A percentile compares a stretch with the other conserved stretches of the same genome.
Evolutionary conservation across 139 green algal genomes (phyloP).

Genomic region (Closterium sp.): DNA sequence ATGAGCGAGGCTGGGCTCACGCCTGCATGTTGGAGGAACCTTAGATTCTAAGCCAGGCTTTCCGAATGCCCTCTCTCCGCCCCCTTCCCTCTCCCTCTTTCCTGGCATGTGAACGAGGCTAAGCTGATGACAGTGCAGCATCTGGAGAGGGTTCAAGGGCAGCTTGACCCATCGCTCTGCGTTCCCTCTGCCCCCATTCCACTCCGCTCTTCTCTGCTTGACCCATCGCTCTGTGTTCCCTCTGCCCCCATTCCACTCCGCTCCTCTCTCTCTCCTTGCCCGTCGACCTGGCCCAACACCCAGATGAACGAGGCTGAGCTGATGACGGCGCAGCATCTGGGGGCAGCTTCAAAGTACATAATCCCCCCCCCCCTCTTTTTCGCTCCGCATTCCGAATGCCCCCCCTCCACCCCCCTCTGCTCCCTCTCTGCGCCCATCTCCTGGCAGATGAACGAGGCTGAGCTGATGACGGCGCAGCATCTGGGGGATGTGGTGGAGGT

Average conservation of each 20-base stretch:
- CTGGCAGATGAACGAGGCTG: slow-evolving; percentile 42
- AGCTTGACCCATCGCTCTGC: too few relatives aligned
- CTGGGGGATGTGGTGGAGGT: slow-evolving; percentile 43
- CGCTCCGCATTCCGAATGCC: too few relatives aligned
- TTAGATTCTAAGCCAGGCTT: too few relatives aligned
- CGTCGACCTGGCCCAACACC: background rate
- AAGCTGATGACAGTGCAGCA: too few relatives aligned
- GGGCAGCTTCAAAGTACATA: background rate
- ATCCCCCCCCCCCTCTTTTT: background rate
- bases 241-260: too few relatives aligned
- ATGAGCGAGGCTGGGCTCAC: too few relatives aligned
- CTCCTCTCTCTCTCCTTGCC: background rate
- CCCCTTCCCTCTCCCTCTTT: too few relatives aligned
- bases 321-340: background rate
- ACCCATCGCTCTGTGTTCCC: background rate
- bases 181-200: too few relatives aligned
- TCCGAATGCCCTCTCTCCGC: too few relatives aligned
- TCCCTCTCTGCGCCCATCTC: background rate
- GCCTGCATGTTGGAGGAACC: too few relatives aligned
- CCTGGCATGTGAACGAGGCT: too few relatives aligned
- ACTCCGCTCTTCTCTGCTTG: background rate
- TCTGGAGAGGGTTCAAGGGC: too few relatives aligned
- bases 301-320: slow-evolving; percentile 40
- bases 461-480: slow-evolving; percentile 24
- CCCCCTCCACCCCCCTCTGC: background rate